Evolutionary conservation across 495 filamentous ascomycete genomes (phyloP), one percentile per base, ranked within the genome.

Genomic region (Aspergillus hancockii): DNA sequence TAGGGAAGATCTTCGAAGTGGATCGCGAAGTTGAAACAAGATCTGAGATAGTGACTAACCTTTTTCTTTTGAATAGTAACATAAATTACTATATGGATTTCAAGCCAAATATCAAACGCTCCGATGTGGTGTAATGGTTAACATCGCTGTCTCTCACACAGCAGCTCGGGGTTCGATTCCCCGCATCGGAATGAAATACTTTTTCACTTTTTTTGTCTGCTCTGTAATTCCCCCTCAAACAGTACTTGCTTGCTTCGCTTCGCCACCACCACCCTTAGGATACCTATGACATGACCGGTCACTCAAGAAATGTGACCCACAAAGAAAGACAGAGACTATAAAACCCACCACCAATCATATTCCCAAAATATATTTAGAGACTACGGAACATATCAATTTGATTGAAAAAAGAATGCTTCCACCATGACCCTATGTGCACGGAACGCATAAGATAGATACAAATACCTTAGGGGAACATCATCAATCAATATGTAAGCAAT

Each of bases 91-190:
- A 36, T 1, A 5, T 14, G 32, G 10, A 10, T 36, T 8, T 36
- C 52, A 22, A n/a, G n/a, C n/a, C n/a, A n/a, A 32, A 6, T 19
- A 52, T 32, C 19, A 54, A 41, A 8, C 16, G 6, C 18, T 49
- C 65, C 65, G 67, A 66, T 67, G 46, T 70, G 65, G 67, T 70
- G 67, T 70, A 70, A 58, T 64, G 65, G 67, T 49, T 62, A 70
- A 67, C 65, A 67, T 67, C 59, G 64, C 61, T 52, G 63, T 65
- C 63, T 67, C 59, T 67, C 64, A 70, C 65, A 65, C 65, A 49
- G 63, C 68, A 69, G 67, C 67, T 55, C 51, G 64, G 67, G 67
- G 67, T 69, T 69, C 67, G 67, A 69, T 69, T 69, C 67, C 67
- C 67, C 64, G 51, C 51, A 61, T 66, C 66, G 66, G 66, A 68